These are phyloP conservation scores for Rhododendron henanense DNA, from an alignment of 148 eudicot species.

Conservation along the genomic window DNA sequence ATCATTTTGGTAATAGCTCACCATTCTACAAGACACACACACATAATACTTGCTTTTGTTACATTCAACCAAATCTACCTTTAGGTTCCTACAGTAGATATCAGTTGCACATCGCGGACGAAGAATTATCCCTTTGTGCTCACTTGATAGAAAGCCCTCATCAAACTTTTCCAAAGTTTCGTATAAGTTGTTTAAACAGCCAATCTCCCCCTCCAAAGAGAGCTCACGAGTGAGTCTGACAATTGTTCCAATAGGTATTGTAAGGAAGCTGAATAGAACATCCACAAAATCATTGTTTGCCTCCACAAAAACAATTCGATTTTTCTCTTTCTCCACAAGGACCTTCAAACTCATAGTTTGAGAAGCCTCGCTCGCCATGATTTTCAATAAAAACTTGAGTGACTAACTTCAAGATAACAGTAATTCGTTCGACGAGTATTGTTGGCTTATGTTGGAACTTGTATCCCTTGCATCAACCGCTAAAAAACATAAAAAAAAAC, in stretches of 20 bases:
- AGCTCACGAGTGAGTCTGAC: background rate
- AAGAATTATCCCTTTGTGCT: constrained; percentile 4
- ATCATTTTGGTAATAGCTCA: background rate
- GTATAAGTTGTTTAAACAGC: constrained; percentile 13
- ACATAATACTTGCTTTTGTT: background rate
- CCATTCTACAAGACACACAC: accelerated
- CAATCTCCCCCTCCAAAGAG: background rate
- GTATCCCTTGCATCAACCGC: background rate
- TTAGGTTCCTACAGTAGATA: background rate
- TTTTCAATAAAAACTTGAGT: background rate
- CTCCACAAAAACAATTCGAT: constrained; percentile 8
- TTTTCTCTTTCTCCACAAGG: constrained; percentile 13
- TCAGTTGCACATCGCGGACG: constrained; percentile 15
- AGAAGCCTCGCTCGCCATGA: background rate
- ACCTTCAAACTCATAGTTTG: constrained; percentile 8
- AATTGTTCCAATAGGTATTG: constrained; percentile 6
- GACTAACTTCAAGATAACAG: background rate
- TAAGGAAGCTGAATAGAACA: constrained; percentile 11
- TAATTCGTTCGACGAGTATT: background rate
- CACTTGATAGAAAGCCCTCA: background rate
- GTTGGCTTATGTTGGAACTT: background rate
- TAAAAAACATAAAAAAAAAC: background rate
- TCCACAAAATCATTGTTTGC: constrained; percentile 16
- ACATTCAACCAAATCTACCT: constrained; percentile 1
- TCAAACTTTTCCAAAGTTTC: constrained; percentile 10